phyloP scores from a whole-genome alignment of 2,329 filamentous ascomycete species.

The Colletotrichum australisinense region DNA sequence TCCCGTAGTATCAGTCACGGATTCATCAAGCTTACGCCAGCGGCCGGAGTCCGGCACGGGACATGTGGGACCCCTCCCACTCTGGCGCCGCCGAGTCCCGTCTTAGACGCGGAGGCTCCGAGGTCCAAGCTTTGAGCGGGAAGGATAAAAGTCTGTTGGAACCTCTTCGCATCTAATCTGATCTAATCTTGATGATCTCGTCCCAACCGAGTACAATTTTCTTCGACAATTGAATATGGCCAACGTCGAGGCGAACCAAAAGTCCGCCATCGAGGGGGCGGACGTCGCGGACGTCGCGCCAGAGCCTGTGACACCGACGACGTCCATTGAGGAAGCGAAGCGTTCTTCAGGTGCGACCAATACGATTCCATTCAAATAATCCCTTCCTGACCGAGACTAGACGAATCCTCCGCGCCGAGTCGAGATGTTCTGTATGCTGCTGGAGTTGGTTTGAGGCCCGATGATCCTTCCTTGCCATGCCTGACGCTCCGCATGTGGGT shows the following conservation, averaged over 20 bases:
- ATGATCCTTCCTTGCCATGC: slow-evolving; percentile 44
- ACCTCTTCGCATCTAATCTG: slow-evolving; percentile 20
- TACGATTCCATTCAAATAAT: neutral
- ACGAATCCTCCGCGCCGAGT: slow-evolving; percentile 24
- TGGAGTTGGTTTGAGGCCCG: slow-evolving; percentile 42
- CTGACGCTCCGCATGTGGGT: slow-evolving; percentile 53
- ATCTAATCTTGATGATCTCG: slow-evolving; percentile 25
- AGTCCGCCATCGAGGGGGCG: neutral
- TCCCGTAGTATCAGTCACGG: neutral
- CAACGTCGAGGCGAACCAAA: neutral
- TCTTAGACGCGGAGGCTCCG: neutral
- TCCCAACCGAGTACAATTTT: neutral
- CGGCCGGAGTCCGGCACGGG: slow-evolving; percentile 20
- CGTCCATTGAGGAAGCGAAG: slow-evolving; percentile 10
- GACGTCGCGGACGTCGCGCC: neutral
- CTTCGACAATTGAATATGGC: neutral
- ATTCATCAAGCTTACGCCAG: slow-evolving; percentile 8
- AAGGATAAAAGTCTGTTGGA: slow-evolving; percentile 5
- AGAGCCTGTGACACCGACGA: slow-evolving; percentile 1
- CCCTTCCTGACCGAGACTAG: neutral
- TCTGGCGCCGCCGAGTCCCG: slow-evolving; percentile 5
- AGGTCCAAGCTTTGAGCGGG: neutral
- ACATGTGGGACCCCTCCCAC: neutral
- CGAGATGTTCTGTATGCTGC: slow-evolving; percentile 44
- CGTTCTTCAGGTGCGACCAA: slow-evolving; percentile 2